Conservation (phyloP, 495 filamentous ascomycete genomes). For the Xeromyces bisporus region DNA sequence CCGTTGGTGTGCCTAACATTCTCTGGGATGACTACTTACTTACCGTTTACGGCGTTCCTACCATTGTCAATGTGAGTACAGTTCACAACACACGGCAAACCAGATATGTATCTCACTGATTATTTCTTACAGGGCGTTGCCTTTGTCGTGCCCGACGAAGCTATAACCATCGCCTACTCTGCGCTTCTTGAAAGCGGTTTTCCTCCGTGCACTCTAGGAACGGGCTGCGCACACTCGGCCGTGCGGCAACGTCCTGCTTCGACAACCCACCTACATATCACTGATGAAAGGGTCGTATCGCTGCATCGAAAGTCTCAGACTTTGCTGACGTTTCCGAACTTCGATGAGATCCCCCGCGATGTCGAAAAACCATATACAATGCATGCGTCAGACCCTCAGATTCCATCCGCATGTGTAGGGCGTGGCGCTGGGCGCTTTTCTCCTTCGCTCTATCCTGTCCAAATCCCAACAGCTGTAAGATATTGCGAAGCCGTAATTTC, state of each 20-base stretch:
- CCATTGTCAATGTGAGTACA: not conserved
- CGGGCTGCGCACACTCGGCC: not conserved
- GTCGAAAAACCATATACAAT: conserved; percentile 4
- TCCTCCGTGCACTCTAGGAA: not conserved
- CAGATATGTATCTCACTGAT: too few relatives aligned
- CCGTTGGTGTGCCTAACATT: not conserved
- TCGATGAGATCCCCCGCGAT: conserved; percentile 1
- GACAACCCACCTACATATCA: conserved; percentile 11
- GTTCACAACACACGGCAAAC: too few relatives aligned
- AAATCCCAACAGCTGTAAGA: conserved; percentile 8
- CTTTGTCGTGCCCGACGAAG: too few relatives aligned
- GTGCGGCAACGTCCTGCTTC: conserved; percentile 1
- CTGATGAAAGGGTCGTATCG: conserved; percentile 8
- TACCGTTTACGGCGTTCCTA: conserved; percentile 1
- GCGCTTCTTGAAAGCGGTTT: too few relatives aligned
- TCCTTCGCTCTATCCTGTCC: conserved; percentile 3
- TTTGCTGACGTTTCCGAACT: conserved; percentile 10
- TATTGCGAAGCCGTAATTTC: conserved; percentile 13
- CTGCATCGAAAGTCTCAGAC: conserved; percentile 11
- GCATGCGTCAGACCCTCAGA: conserved; percentile 6
- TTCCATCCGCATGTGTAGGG: conserved; percentile 8
- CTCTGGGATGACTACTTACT: conserved; percentile 1
- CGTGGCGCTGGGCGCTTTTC: conserved; percentile 13
- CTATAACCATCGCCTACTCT: too few relatives aligned
- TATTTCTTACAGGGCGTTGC: too few relatives aligned